Evolutionary conservation across 1,284 basidiomycete species (phyloP).

Genomic region (Mycosarcoma mackinlayi): DNA sequence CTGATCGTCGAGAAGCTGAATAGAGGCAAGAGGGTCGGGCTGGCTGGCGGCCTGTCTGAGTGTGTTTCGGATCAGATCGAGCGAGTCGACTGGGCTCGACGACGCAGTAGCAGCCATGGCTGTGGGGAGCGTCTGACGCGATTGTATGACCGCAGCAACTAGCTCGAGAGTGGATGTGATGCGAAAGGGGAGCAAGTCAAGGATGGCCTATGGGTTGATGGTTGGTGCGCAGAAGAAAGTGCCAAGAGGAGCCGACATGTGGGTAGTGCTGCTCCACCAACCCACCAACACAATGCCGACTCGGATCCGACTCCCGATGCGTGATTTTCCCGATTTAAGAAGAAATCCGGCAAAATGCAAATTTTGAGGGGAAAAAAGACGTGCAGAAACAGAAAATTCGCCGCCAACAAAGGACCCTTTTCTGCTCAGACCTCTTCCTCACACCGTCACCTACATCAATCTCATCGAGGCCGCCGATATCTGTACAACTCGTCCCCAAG

Average conservation of each 20-base stretch:
- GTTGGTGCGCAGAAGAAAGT: background rate
- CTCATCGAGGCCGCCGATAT: constrained; percentile 17
- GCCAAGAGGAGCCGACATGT: too few relatives aligned
- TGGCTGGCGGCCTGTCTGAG: constrained; percentile 10
- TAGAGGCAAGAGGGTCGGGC: constrained; percentile 19
- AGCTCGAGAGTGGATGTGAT: too few relatives aligned
- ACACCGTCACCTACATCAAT: constrained; percentile 23
- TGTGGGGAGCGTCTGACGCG: background rate
- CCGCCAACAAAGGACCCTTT: constrained; percentile 12
- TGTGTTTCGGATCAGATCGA: constrained; percentile 43
- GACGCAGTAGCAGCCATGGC: constrained; percentile 24
- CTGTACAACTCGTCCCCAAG: constrained; percentile 2
- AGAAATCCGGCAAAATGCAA: constrained; percentile 10
- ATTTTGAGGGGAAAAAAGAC: constrained; percentile 1
- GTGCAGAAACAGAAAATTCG: background rate
- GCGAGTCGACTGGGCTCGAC: constrained; percentile 18
- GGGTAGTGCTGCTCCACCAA: too few relatives aligned
- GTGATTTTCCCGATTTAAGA: background rate
- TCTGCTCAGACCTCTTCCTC: background rate
- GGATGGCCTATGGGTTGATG: background rate
- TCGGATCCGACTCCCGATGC: constrained; percentile 12
- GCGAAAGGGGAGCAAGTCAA: background rate
- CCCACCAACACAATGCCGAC: too few relatives aligned
- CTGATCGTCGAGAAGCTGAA: constrained; percentile 31
- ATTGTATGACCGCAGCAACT: too few relatives aligned